phyloP scores from a whole-genome alignment of 2,329 filamentous ascomycete genomes.

The Apiospora koreana region DNA sequence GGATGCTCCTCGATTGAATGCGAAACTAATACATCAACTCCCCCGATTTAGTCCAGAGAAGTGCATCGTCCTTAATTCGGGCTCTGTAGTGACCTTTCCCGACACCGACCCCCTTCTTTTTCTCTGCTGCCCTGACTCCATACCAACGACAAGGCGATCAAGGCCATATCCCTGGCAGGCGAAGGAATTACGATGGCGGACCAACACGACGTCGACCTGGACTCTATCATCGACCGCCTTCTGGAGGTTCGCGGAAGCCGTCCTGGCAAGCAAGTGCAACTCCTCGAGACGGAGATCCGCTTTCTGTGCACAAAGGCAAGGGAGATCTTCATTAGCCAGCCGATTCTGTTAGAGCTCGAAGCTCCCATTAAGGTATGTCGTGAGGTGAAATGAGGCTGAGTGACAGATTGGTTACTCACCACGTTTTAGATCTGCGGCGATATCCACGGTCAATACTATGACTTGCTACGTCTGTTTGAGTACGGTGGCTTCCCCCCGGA shows the following conservation, averaged over 20 bases:
- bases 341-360: conserved; percentile 94
- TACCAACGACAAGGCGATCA: conserved; percentile 27
- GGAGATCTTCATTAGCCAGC: conserved; percentile 99
- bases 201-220: conserved; percentile 90
- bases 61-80: conserved; percentile 19
- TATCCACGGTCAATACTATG: conserved; percentile 99
- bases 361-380: conserved; percentile 92
- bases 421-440: conserved; percentile 87
- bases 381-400: neutral
- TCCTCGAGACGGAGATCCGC: conserved; percentile 94
- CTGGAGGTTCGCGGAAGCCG: conserved; percentile 97
- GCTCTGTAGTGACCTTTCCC: conserved; percentile 16
- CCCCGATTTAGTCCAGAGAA: conserved; percentile 12
- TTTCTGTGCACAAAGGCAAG: conserved; percentile 97
- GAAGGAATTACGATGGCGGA: conserved; percentile 57
- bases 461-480: conserved; percentile 94
- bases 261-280: conserved; percentile 97
- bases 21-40: neutral
- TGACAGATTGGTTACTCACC: conserved; percentile 10
- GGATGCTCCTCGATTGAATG: neutral
- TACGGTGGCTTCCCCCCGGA: conserved; percentile 98
- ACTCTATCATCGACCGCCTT: conserved; percentile 98
- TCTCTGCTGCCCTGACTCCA: conserved; percentile 24
- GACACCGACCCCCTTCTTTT: conserved; percentile 6
- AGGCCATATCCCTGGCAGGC: conserved; percentile 45